Conservation (phyloP, 306 rosid species). For the Trifolium fragiferum region DNA sequence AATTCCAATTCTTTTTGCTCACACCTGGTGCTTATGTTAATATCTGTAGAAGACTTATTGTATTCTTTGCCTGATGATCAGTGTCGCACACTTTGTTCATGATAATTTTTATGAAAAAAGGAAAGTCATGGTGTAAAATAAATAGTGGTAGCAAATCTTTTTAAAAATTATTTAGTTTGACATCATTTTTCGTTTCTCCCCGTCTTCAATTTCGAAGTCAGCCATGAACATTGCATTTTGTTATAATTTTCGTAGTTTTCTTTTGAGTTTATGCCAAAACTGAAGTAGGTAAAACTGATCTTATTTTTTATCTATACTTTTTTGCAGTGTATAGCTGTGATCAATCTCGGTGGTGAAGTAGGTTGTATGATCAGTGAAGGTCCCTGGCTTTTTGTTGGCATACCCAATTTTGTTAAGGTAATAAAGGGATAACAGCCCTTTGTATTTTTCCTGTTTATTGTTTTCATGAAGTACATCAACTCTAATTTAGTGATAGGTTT, state of each 20-base stretch:
- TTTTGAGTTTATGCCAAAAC: background rate
- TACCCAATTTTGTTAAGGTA: slow-evolving; percentile 85
- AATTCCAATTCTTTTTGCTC: too few relatives aligned
- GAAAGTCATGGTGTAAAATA: too few relatives aligned
- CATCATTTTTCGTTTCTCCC: background rate
- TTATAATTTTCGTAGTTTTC: background rate
- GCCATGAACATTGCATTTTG: slow-evolving; percentile 11
- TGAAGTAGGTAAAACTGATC: slow-evolving; percentile 6
- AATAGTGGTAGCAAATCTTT: too few relatives aligned
- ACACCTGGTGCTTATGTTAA: too few relatives aligned
- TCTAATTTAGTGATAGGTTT: slow-evolving; percentile 19
- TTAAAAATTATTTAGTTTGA: background rate
- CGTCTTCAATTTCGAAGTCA: slow-evolving; percentile 25
- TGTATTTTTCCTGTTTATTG: slow-evolving; percentile 1
- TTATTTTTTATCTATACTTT: slow-evolving; percentile 32
- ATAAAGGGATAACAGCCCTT: slow-evolving; percentile 26
- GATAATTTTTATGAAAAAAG: too few relatives aligned
- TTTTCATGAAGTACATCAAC: slow-evolving; percentile 16
- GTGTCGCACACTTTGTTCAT: too few relatives aligned
- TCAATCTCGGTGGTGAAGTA: slow-evolving; percentile 84
- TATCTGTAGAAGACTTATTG: too few relatives aligned
- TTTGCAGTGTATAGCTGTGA: slow-evolving; percentile 70
- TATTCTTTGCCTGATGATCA: too few relatives aligned
- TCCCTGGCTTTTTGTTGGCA: slow-evolving; percentile 95
- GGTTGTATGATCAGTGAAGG: slow-evolving; percentile 97